Conservation (phyloP, 2,329 filamentous ascomycete species). For the Neopestalotiopsis rosae region DNA sequence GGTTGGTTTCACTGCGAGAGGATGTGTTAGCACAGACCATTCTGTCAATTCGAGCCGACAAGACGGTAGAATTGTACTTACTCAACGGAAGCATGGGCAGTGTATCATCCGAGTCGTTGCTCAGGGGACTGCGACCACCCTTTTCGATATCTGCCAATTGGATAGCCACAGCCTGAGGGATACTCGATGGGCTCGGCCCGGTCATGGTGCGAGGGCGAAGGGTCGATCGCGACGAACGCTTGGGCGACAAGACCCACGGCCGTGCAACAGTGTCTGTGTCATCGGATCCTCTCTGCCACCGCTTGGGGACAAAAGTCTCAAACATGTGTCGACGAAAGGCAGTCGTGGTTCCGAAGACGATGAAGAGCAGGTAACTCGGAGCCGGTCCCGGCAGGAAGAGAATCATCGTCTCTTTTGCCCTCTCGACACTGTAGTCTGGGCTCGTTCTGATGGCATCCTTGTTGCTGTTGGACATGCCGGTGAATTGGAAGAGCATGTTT, state of each 20-base stretch:
- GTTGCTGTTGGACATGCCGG: slow-evolving; percentile 36
- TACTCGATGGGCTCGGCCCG: background rate
- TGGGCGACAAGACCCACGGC: background rate
- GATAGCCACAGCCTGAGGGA: background rate
- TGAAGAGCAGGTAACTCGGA: slow-evolving; percentile 40
- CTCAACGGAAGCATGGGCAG: background rate
- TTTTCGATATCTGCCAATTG: slow-evolving; percentile 3
- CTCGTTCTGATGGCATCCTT: slow-evolving; percentile 26
- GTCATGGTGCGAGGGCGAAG: background rate
- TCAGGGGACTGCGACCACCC: background rate
- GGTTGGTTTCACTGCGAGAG: background rate
- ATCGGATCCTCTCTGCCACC: slow-evolving; percentile 20
- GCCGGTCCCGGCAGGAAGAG: slow-evolving; percentile 45
- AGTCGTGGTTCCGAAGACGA: slow-evolving; percentile 48
- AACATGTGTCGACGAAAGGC: slow-evolving; percentile 37
- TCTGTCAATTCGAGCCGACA: background rate
- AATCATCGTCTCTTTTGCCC: slow-evolving; percentile 38
- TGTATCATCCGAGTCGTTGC: slow-evolving; percentile 2
- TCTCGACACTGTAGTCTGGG: slow-evolving; percentile 39
- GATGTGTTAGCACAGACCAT: background rate
- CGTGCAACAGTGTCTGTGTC: background rate
- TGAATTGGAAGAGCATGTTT: slow-evolving; percentile 28
- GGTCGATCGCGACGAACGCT: slow-evolving; percentile 1
- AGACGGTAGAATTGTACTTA: background rate
- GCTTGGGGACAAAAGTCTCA: slow-evolving; percentile 26